Evolutionary conservation across 768 basidiomycete genomes (phyloP).

Genomic region (Leccinum rimulosum): DNA sequence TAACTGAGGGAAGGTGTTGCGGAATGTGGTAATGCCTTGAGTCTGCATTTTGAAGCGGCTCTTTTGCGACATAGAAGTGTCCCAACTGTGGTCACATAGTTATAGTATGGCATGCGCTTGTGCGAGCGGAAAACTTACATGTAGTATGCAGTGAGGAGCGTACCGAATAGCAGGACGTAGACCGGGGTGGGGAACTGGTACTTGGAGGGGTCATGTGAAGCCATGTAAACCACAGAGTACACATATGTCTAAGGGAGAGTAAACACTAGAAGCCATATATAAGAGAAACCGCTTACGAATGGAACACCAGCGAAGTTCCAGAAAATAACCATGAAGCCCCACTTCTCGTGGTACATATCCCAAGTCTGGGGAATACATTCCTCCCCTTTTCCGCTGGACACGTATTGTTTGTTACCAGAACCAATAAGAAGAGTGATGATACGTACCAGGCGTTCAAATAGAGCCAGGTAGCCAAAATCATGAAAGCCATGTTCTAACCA

Average conservation of each 20-base stretch:
- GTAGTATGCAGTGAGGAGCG: constrained; percentile 81
- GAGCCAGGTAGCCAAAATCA: constrained; percentile 93
- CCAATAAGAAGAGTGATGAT: neutral
- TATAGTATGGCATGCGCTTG: neutral
- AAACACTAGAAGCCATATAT: neutral
- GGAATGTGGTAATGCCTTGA: constrained; percentile 80
- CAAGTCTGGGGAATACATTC: constrained; percentile 96
- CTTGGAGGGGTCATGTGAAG: constrained; percentile 82
- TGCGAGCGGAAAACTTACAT: constrained; percentile 48
- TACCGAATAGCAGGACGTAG: constrained; percentile 70
- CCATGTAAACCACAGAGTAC: constrained; percentile 98
- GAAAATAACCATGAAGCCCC: constrained; percentile 98
- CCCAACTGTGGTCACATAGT: constrained; percentile 61
- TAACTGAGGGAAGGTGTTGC: constrained; percentile 92
- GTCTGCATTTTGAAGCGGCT: constrained; percentile 97
- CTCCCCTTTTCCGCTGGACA: constrained; percentile 78
- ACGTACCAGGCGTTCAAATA: constrained; percentile 92
- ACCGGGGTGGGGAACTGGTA: constrained; percentile 83
- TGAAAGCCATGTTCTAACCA: constrained; percentile 89
- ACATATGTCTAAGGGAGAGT: constrained; percentile 70
- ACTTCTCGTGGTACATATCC: constrained; percentile 99
- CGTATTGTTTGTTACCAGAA: constrained; percentile 3
- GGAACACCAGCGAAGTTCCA: constrained; percentile 96
- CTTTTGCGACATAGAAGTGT: constrained; percentile 95
- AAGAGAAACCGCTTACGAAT: constrained; percentile 56